A percentile compares a stretch with the other conserved stretches of the same genome.
These are phyloP conservation scores for Apophysomyces sp. DNA, from an alignment of 371 early-diverging fungal genomes.

Conservation along the genomic window DNA sequence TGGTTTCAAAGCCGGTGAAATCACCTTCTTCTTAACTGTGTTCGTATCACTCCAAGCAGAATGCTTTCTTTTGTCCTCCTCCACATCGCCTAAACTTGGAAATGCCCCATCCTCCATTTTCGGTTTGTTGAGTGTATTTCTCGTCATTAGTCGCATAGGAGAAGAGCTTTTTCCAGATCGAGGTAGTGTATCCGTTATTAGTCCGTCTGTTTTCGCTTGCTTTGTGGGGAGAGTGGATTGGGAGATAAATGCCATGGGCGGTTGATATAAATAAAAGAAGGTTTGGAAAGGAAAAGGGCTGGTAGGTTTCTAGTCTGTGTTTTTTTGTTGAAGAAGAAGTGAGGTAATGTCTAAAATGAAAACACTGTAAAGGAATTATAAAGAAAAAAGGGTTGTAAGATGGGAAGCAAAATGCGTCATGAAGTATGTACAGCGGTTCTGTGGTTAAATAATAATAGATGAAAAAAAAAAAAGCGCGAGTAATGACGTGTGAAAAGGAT, in stretches of 20 bases:
- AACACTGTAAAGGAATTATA: not conserved
- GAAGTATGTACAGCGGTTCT: constrained; percentile 1
- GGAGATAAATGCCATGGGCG: not conserved
- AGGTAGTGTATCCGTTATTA: not conserved
- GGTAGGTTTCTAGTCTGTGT: not conserved
- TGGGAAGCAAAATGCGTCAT: not conserved
- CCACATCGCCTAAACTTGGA: not conserved
- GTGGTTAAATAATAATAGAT: not conserved
- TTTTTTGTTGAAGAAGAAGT: not conserved
- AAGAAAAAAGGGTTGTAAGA: not conserved
- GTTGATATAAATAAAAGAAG: not conserved
- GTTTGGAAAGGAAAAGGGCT: not conserved
- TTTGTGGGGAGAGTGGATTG: not conserved
- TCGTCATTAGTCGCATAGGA: not conserved
- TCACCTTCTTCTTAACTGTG: constrained; percentile 9
- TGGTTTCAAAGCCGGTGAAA: constrained; percentile 7
- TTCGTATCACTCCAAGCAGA: constrained; percentile 19
- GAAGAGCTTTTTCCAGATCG: not conserved
- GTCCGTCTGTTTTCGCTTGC: not conserved
- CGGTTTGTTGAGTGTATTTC: not conserved
- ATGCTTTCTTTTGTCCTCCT: constrained; percentile 14
- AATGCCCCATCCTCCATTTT: not conserved
- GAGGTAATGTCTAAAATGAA: not conserved
- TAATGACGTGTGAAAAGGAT: not conserved
- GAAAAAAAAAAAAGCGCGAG: not conserved